These are phyloP conservation scores for Trypanosoma caninum DNA, from an alignment of 208 protist species.

Conservation along the genomic window DNA sequence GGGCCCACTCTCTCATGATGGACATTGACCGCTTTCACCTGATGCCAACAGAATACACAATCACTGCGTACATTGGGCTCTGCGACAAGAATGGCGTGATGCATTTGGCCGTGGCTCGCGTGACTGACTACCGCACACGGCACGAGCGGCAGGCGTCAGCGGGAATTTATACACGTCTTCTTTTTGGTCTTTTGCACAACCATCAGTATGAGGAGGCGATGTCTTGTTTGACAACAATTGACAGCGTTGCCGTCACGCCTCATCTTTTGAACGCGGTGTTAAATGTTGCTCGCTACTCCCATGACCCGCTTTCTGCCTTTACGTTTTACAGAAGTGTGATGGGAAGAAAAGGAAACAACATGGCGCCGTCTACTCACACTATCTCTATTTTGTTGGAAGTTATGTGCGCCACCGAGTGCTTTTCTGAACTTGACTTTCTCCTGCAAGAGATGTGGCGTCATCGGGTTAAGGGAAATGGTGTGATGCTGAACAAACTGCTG, in stretches of 20 bases:
- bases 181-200: slow-evolving; percentile 63
- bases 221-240: slow-evolving; percentile 52
- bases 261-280: slow-evolving; percentile 71
- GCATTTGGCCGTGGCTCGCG: slow-evolving; percentile 73
- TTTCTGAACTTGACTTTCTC: slow-evolving; percentile 51
- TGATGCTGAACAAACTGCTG: slow-evolving; percentile 62
- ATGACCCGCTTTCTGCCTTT: slow-evolving; percentile 62
- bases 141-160: slow-evolving; percentile 59
- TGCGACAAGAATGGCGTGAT: slow-evolving; percentile 59
- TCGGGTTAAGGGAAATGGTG: slow-evolving; percentile 40
- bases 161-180: slow-evolving; percentile 54
- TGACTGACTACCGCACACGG: slow-evolving; percentile 66
- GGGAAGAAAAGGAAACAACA: slow-evolving; percentile 1
- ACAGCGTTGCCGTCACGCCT: slow-evolving; percentile 47
- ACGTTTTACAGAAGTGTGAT: slow-evolving; percentile 56
- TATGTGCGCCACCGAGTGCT: slow-evolving; percentile 26
- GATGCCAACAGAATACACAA: slow-evolving; percentile 65
- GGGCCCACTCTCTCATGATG: slow-evolving; percentile 77
- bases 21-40: slow-evolving; percentile 73
- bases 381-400: slow-evolving; percentile 69
- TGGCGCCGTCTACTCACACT: slow-evolving; percentile 43
- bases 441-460: slow-evolving; percentile 59
- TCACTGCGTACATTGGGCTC: slow-evolving; percentile 66
- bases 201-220: slow-evolving; percentile 58
- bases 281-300: slow-evolving; percentile 50